Conservation (phyloP, 73 alveolate species). For the Stentor roeselii region DNA sequence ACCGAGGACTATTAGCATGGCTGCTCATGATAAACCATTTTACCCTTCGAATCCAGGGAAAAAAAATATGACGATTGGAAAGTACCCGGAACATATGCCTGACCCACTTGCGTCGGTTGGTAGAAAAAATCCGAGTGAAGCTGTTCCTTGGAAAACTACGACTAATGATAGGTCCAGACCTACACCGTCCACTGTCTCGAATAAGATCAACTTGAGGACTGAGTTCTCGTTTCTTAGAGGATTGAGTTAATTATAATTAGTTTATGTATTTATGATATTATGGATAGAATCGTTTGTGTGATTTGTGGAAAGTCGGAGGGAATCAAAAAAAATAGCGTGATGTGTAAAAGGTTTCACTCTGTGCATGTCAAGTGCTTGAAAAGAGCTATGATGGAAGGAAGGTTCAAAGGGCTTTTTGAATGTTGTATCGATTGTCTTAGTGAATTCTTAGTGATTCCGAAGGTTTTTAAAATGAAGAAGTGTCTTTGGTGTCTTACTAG, state of each 20-base stretch:
- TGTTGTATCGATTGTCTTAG: too few relatives aligned
- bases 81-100: conserved; percentile 5
- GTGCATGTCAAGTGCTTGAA: too few relatives aligned
- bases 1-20: neutral
- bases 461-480: too few relatives aligned
- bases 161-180: neutral
- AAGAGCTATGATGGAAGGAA: too few relatives aligned
- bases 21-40: neutral
- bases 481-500: too few relatives aligned
- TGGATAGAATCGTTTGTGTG: too few relatives aligned
- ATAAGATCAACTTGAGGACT: neutral
- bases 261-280: too few relatives aligned
- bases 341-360: too few relatives aligned
- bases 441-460: too few relatives aligned
- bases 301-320: too few relatives aligned
- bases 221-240: conserved; percentile 6
- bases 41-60: neutral
- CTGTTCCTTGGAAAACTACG: conserved; percentile 19
- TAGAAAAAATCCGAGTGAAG: neutral
- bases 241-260: neutral
- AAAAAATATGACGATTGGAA: neutral
- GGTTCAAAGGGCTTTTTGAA: too few relatives aligned
- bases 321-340: too few relatives aligned
- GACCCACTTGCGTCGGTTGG: neutral
- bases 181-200: neutral